Percentiles rank a stretch among this genome's conserved stretches.
Conservation (phyloP, 495 filamentous ascomycete species). For the Pyronema omphalodes region DNA sequence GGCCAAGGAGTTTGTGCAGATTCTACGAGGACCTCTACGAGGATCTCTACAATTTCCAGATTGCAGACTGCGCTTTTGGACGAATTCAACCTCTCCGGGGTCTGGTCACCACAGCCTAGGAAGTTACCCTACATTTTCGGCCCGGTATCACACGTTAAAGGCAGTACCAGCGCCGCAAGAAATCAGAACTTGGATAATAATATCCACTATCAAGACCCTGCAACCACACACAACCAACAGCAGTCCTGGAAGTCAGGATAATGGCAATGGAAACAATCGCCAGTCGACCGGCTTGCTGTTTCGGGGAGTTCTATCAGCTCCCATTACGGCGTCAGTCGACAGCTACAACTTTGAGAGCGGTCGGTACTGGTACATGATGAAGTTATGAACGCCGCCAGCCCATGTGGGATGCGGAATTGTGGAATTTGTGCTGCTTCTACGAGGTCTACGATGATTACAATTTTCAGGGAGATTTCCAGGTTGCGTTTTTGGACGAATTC, state of each 20-base stretch:
- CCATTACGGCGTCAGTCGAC: constrained; percentile 67
- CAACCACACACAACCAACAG: constrained; percentile 5
- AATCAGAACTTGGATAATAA: constrained; percentile 80
- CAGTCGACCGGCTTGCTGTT: neutral
- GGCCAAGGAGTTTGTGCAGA: constrained; percentile 72
- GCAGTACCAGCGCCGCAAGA: constrained; percentile 71
- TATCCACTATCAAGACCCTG: no score
- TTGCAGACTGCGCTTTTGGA: constrained; percentile 91
- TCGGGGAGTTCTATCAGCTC: constrained; percentile 26
- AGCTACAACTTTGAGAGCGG: constrained; percentile 92
- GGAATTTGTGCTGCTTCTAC: constrained; percentile 85
- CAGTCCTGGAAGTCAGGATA: neutral
- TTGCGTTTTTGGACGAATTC: constrained; percentile 81
- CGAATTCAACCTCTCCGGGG: no score
- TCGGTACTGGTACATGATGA: constrained; percentile 97
- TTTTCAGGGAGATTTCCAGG: no score
- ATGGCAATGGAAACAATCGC: neutral
- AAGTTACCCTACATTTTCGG: constrained; percentile 97
- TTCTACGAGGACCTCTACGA: constrained; percentile 99
- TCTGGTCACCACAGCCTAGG: no score
- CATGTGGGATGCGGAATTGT: constrained; percentile 81
- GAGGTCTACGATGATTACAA: constrained; percentile 96
- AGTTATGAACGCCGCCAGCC: no score
- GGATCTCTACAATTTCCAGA: no score
- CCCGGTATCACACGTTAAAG: no score